A percentile compares a stretch with the other conserved stretches of the same genome.
phyloP scores from a whole-genome alignment of 352 stramenopile species.

The Phytophthora multivora region DNA sequence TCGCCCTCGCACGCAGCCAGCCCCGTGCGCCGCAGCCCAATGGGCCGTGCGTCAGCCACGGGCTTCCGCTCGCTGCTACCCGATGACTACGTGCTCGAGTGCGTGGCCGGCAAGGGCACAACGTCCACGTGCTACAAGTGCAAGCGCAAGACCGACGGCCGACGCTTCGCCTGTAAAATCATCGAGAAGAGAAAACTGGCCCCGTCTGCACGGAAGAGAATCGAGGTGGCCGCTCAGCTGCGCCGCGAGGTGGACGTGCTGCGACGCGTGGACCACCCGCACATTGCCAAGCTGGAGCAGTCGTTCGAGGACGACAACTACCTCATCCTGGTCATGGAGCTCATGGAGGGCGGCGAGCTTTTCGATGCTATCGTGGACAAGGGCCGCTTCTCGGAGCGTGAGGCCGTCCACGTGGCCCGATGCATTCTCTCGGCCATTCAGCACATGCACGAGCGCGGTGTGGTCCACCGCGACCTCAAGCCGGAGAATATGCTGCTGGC shows the following conservation, averaged over 20 bases:
- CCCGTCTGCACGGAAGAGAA: constrained; percentile 47
- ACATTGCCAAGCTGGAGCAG: constrained; percentile 74
- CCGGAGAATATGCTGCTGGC: constrained; percentile 78
- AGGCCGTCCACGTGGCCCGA: constrained; percentile 56
- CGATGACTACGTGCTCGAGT: constrained; percentile 57
- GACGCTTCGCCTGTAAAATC: constrained; percentile 75
- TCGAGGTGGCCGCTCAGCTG: constrained; percentile 63
- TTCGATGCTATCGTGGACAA: constrained; percentile 83
- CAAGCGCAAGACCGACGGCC: constrained; percentile 45
- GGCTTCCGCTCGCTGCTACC: constrained; percentile 49
- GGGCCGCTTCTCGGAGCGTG: constrained; percentile 56
- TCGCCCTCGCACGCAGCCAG: constrained; percentile 31
- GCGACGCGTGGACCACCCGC: constrained; percentile 58
- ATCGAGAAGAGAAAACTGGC: constrained; percentile 74
- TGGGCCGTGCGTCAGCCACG: constrained; percentile 12
- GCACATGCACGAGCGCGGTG: constrained; percentile 73
- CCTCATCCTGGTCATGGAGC: constrained; percentile 75
- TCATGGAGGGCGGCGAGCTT: constrained; percentile 78
- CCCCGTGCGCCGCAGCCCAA: constrained; percentile 19
- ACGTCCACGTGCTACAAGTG: constrained; percentile 79
- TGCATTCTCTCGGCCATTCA: constrained; percentile 72
- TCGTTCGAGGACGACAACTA: constrained; percentile 73
- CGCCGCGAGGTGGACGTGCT: constrained; percentile 73
- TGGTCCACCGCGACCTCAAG: constrained; percentile 80
- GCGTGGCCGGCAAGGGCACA: constrained; percentile 65